phyloP scores from a whole-genome alignment of 805 yeast species.

The Metschnikowia aberdeeniae region DNA sequence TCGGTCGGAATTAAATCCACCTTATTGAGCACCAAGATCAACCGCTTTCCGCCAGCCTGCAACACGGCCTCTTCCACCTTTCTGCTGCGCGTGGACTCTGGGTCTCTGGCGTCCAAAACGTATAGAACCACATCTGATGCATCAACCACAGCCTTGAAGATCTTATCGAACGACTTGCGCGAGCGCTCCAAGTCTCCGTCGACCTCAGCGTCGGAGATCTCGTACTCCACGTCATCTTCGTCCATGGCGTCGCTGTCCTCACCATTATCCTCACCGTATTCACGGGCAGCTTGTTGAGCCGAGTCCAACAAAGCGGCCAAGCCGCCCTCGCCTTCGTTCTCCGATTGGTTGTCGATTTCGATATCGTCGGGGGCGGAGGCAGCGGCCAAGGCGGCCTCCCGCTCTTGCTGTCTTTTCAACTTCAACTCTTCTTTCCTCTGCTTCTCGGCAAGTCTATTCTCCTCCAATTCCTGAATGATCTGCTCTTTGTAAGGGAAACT shows the following conservation, averaged over 20 bases:
- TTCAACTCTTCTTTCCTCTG: conserved; percentile 52
- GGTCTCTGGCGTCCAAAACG: conserved; percentile 97
- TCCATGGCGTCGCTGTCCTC: conserved; percentile 25
- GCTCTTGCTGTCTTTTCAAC: conserved; percentile 48
- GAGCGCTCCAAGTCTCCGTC: conserved; percentile 62
- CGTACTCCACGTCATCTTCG: conserved; percentile 42
- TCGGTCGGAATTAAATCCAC: conserved; percentile 89
- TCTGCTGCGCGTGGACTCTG: conserved; percentile 88
- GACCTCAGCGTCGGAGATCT: conserved; percentile 39
- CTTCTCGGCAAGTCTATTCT: conserved; percentile 48
- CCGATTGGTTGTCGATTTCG: conserved; percentile 39
- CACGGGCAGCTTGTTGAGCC: conserved; percentile 83
- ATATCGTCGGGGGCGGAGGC: conserved; percentile 36
- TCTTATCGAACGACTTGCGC: conserved; percentile 88
- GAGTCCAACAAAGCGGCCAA: conserved; percentile 84
- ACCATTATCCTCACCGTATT: conserved; percentile 55
- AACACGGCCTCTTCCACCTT: conserved; percentile 88
- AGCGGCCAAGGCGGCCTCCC: conserved; percentile 36
- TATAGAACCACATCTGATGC: conserved; percentile 87
- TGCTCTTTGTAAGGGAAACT: conserved; percentile 91
- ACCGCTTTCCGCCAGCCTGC: conserved; percentile 73
- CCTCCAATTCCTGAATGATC: conserved; percentile 70
- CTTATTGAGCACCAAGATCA: conserved; percentile 83
- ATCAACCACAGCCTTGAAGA: conserved; percentile 89
- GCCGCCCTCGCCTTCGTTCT: conserved; percentile 42